Conservation (phyloP, 768 basidiomycete genomes). For the Auricularia auricula-judae region DNA sequence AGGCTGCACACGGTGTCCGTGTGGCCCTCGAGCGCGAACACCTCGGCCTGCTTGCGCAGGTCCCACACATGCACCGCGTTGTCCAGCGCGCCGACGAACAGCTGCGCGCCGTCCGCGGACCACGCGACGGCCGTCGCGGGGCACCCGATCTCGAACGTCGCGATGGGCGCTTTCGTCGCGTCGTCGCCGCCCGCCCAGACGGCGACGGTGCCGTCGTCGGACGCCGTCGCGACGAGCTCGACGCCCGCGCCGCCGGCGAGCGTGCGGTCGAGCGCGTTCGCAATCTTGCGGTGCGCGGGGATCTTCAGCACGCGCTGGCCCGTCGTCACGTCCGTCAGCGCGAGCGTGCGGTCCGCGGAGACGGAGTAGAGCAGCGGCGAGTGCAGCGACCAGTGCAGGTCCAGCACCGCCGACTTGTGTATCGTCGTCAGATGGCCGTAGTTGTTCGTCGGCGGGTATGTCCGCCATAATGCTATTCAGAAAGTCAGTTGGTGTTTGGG, state of each 20-base stretch:
- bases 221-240: constrained; percentile 79
- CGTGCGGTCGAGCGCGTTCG: constrained; percentile 82
- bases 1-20: constrained; percentile 90
- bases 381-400: constrained; percentile 81
- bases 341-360: constrained; percentile 80
- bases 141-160: constrained; percentile 74
- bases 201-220: constrained; percentile 86
- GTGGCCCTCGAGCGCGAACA: constrained; percentile 75
- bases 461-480: constrained; percentile 70
- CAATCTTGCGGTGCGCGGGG: constrained; percentile 81
- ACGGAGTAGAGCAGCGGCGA: constrained; percentile 69
- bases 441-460: constrained; percentile 87
- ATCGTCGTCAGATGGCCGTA: constrained; percentile 75
- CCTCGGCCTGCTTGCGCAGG: constrained; percentile 70
- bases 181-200: constrained; percentile 87
- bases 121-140: constrained; percentile 89
- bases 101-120: constrained; percentile 80
- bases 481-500: background rate
- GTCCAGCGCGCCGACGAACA: constrained; percentile 89
- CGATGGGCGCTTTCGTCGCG: constrained; percentile 57
- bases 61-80: constrained; percentile 86
- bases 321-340: constrained; percentile 67
- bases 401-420: constrained; percentile 85
- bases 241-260: constrained; percentile 73
- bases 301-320: constrained; percentile 75